Base-by-base conservation (phyloP, 2,329 filamentous ascomycete genomes). In the Rhynchosporium secalis region DNA sequence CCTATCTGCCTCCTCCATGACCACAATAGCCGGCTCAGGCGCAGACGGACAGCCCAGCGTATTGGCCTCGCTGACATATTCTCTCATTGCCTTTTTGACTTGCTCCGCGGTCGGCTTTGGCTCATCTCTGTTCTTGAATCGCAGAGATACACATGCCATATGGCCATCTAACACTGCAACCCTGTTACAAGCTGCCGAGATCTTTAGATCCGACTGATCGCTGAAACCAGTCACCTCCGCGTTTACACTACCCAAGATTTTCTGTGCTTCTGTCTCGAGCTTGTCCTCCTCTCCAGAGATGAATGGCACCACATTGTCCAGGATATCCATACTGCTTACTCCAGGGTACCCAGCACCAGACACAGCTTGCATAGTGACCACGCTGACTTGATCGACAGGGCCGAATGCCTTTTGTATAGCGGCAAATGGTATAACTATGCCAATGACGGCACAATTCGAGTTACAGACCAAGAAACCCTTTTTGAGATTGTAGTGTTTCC, bases 361-460 rank as follows among this genome's bases (percentile, higher is more conserved):
- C 51, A 98, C 87, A 62, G 95, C 94, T 79, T 98, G 95, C 83
- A 96, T 87, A 48, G 95, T 98, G 70, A 97, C 92, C 58, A 98
- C 91, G 69, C 81, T 86, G 70, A 86, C 86, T 70, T 78, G 76
- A 65, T 91, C 89, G 69, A 96, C 90, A 71, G 88, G 87, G 49
- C 94, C 95, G 72, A 98, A 96, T 71, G 85, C 87, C 58, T 88
- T 85, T 76, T 96, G 90, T 41, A 98, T 85, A 15, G 94, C 94
- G 10, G 92, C 92, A 73, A 97, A 94, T 29, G 95, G 95, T 66
- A 96, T 96, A 65, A 97, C 94, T 62, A 98, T 86, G 54, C 94
- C 94, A 72, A 98, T 96, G 73, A 97, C 94, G 61, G 94, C 94
- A 79, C 95, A 99, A 80, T 98, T 98, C 68, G 92, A 96, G 81